These are phyloP conservation scores for Thalia dealbata DNA, from an alignment of 176 grass and related monocot species.

Conservation along the genomic window DNA sequence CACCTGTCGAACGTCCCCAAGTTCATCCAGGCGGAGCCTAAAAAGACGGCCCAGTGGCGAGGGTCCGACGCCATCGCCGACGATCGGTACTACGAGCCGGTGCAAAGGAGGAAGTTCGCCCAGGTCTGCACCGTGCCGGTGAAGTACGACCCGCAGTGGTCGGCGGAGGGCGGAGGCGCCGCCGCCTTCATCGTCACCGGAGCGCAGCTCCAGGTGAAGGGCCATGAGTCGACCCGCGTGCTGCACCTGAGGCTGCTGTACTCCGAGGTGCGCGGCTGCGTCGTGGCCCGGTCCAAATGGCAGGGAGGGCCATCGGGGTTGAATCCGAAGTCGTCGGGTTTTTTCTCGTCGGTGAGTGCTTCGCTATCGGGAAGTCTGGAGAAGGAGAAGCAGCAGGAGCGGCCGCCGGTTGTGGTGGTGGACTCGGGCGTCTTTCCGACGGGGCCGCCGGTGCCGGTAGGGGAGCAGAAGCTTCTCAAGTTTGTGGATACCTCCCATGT, in stretches of 20 bases:
- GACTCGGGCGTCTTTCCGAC: constrained; percentile 63
- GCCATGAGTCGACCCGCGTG: constrained; percentile 25
- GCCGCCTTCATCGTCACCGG: constrained; percentile 54
- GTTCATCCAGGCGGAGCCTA: constrained; percentile 24
- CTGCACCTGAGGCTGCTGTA: constrained; percentile 72
- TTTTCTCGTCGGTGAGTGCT: constrained; percentile 36
- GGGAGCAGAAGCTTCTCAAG: constrained; percentile 50
- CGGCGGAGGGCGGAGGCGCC: background rate
- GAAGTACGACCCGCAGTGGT: constrained; percentile 57
- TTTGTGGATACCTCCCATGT: constrained; percentile 68
- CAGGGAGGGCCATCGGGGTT: constrained; percentile 18
- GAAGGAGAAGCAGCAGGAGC: constrained; percentile 21
- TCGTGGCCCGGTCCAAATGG: constrained; percentile 65
- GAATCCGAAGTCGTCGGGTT: constrained; percentile 42
- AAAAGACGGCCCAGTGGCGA: constrained; percentile 32
- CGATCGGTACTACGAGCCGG: constrained; percentile 57
- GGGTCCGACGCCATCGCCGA: constrained; percentile 54
- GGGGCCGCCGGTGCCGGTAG: constrained; percentile 55
- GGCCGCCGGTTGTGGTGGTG: constrained; percentile 16
- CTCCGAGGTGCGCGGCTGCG: constrained; percentile 39
- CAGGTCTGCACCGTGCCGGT: constrained; percentile 64
- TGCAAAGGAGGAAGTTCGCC: constrained; percentile 68
- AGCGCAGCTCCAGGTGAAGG: constrained; percentile 51
- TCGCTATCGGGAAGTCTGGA: constrained; percentile 13
- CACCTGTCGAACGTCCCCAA: constrained; percentile 48